Percentiles rank a stretch among this genome's conserved stretches.
These are phyloP conservation scores for Rhizophagus clarus DNA, from an alignment of 192 early-diverging fungal genomes.

Conservation along the genomic window DNA sequence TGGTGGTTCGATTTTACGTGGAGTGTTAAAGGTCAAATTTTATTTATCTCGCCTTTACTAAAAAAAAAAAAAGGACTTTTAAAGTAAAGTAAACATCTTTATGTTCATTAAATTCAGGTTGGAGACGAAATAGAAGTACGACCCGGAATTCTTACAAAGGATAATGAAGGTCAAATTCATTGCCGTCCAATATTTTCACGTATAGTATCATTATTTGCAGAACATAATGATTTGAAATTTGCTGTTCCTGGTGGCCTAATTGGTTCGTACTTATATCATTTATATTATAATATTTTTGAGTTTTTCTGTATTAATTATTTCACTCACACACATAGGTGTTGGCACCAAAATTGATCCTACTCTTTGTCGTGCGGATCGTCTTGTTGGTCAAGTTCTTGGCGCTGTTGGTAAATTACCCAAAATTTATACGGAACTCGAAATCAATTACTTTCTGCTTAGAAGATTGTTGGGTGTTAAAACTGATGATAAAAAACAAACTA, in stretches of 20 bases:
- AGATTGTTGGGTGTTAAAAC: conserved; percentile 96
- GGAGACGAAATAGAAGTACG: conserved; percentile 97
- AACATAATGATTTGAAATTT: conserved; percentile 90
- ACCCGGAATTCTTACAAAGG: conserved; percentile 91
- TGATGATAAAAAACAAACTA: conserved; percentile 97
- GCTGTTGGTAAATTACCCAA: conserved; percentile 87
- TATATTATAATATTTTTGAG: background rate
- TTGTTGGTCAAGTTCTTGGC: conserved; percentile 96
- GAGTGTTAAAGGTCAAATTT: conserved; percentile 68
- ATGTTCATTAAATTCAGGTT: conserved; percentile 46
- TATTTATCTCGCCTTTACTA: background rate
- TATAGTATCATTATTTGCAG: conserved; percentile 86
- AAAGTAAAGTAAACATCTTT: conserved; percentile 14
- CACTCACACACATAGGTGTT: conserved; percentile 61
- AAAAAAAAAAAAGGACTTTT: background rate
- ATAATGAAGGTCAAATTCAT: conserved; percentile 77
- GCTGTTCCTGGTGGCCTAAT: conserved; percentile 99
- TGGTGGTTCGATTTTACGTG: conserved; percentile 93
- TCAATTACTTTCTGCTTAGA: conserved; percentile 96
- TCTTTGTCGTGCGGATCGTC: conserved; percentile 92
- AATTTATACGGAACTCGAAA: conserved; percentile 94
- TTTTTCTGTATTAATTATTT: background rate
- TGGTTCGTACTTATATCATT: conserved; percentile 46
- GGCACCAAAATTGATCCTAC: conserved; percentile 96
- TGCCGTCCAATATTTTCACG: conserved; percentile 88